Base-by-base conservation (phyloP, 768 basidiomycete species). In the Mycena crocata region DNA sequence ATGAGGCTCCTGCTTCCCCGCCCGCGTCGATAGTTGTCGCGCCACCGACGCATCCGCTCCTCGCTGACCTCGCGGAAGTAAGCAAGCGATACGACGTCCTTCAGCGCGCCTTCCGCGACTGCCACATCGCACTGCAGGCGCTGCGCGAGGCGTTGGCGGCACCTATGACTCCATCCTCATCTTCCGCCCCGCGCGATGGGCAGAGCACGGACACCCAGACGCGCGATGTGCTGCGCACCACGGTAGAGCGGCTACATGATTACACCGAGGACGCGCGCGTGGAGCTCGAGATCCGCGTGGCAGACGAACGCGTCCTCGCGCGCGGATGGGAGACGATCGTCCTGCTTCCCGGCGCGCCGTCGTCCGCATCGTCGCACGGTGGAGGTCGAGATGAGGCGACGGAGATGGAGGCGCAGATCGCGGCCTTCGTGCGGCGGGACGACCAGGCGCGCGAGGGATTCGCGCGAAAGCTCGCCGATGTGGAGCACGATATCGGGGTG, bases 241-340 rank as follows among this genome's bases (percentile, higher is more conserved):
- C 88, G 7, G 77, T 92, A 21, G 82, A 87, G 28, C 83, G 93
- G 10, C 81, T 95, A 45, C 83, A 88, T 57, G 92, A 95, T 73
- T 92, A 86, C 72, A 86, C 86, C 6, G 93, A 94, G 74, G 93
- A 94, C 68, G 88, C 88, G 1, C 87, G 92, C 1, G 93, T 95
- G 13, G 93, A 95, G 73, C 79, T 95, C 24, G 93, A 95, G 78
- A 94, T 95, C 42, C 86, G 88, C 26, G 79, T 89, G 13, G 85
- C 90, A 2, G 93, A 95, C 73, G 93, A 93, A 67, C 84, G 83
- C 14, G 83, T 94, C 17, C 81, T 90, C 0, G 80, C 82, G 9
- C 84, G 83, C 10, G 93, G 93, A 4, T 94, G 89, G 64, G 87
- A 89, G 69, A 88, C 90, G 0, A 75, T 93, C n/a, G 79, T 94